phyloP scores from a whole-genome alignment of 1,139 yeast genomes.

The Saccharomyces hybrid region DNA sequence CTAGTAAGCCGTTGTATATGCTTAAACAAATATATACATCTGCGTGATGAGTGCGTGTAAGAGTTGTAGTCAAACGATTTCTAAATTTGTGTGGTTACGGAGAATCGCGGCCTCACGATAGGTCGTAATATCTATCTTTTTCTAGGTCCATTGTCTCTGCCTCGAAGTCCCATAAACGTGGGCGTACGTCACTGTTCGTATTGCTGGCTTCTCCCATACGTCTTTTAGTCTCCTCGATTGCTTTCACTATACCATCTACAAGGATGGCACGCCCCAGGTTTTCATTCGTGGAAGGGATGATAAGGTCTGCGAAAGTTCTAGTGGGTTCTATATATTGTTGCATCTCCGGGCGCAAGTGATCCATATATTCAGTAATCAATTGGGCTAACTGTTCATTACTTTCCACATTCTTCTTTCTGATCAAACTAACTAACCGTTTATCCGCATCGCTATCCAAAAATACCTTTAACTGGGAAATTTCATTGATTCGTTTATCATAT shows the following conservation, averaged over 20 bases:
- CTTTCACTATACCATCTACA: slow-evolving; percentile 60
- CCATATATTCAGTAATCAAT: slow-evolving; percentile 54
- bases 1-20: too few species aligned
- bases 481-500: slow-evolving; percentile 53
- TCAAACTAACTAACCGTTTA: slow-evolving; percentile 72
- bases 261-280: slow-evolving; percentile 51
- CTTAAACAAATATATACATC: too few species aligned
- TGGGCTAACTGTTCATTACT: slow-evolving; percentile 36
- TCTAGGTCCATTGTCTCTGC: slow-evolving; percentile 42
- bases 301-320: slow-evolving; percentile 73
- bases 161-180: slow-evolving; percentile 29
- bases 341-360: slow-evolving; percentile 69
- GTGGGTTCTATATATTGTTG: slow-evolving; percentile 67
- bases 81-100: too few species aligned
- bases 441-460: slow-evolving; percentile 87
- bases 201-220: slow-evolving; percentile 4
- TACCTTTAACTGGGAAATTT: slow-evolving; percentile 55
- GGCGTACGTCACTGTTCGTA: slow-evolving; percentile 7
- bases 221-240: slow-evolving; percentile 21
- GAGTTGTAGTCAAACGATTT: too few species aligned
- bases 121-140: slow-evolving; percentile 45
- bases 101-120: slow-evolving; percentile 14
- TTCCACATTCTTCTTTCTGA: slow-evolving; percentile 34
- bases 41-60: too few species aligned
- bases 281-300: slow-evolving; percentile 57